Conservation (phyloP, 2,329 filamentous ascomycete species). For the Xylariaceae sp. region DNA sequence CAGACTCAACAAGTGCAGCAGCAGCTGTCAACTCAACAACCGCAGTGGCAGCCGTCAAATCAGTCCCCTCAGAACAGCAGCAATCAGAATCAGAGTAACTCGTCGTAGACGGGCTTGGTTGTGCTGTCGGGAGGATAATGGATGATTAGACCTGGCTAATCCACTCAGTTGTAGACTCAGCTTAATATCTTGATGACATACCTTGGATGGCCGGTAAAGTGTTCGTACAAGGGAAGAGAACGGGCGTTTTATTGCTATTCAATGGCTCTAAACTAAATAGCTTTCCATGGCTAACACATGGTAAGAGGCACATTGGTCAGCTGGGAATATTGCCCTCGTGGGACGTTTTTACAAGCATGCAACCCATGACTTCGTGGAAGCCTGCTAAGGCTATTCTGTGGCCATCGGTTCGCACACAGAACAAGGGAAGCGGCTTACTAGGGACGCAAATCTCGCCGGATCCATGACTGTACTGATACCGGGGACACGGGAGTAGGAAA, state of each 20-base stretch:
- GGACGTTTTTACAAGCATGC: too few species aligned
- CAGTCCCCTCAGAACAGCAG: slow-evolving; percentile 3
- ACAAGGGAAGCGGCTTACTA: too few species aligned
- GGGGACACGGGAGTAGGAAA: too few species aligned
- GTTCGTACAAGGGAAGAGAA: background rate
- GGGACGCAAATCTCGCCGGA: too few species aligned
- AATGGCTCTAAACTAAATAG: background rate
- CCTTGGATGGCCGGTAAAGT: background rate
- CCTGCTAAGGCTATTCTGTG: too few species aligned
- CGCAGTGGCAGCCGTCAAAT: background rate
- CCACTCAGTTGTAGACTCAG: background rate
- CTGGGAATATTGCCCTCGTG: background rate
- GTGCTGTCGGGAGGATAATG: background rate
- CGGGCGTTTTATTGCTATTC: background rate
- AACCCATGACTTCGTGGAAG: too few species aligned
- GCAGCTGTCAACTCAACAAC: too few species aligned
- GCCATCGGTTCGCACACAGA: too few species aligned
- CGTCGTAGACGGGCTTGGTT: background rate
- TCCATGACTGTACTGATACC: too few species aligned
- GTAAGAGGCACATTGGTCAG: background rate
- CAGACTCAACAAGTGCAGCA: too few species aligned
- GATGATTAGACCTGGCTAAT: background rate
- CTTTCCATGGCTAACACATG: background rate
- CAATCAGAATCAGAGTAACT: background rate
- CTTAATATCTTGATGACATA: background rate